Conservation (phyloP, 306 rosid species). For the Cicer bijugum region DNA sequence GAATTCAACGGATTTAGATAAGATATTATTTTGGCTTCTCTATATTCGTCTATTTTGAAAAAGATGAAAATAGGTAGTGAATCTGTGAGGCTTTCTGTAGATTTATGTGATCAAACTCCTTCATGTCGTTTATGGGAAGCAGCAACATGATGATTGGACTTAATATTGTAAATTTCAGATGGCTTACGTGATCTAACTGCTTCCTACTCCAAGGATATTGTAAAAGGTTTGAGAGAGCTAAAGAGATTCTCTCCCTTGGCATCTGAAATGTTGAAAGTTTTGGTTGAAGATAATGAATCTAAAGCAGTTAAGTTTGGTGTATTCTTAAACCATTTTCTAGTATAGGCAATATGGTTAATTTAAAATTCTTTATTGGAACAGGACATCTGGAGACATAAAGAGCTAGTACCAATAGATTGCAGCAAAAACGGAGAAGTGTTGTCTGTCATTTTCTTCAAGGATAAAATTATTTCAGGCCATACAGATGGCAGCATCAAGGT, state of each 20-base stretch:
- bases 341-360: slow-evolving; percentile 26
- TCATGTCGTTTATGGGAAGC: slow-evolving; percentile 6
- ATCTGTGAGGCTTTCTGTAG: slow-evolving; percentile 14
- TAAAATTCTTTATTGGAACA: slow-evolving; percentile 45
- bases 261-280: slow-evolving; percentile 67
- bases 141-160: slow-evolving; percentile 29
- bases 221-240: slow-evolving; percentile 77
- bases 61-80: not conserved
- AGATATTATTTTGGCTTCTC: slow-evolving; percentile 18
- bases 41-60: not conserved
- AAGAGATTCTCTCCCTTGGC: slow-evolving; percentile 79
- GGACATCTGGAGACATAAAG: slow-evolving; percentile 87
- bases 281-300: slow-evolving; percentile 66
- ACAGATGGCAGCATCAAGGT: slow-evolving; percentile 97
- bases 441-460: slow-evolving; percentile 66
- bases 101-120: slow-evolving; percentile 27
- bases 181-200: slow-evolving; percentile 61
- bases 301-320: slow-evolving; percentile 67
- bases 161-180: slow-evolving; percentile 63
- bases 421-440: slow-evolving; percentile 83
- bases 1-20: slow-evolving; percentile 39
- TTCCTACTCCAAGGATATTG: slow-evolving; percentile 63
- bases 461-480: slow-evolving; percentile 80
- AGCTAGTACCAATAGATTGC: slow-evolving; percentile 75
- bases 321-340: slow-evolving; percentile 32